These are phyloP conservation scores for Venturia aucupariae DNA, from an alignment of 2,329 filamentous ascomycete genomes.

Conservation along the genomic window DNA sequence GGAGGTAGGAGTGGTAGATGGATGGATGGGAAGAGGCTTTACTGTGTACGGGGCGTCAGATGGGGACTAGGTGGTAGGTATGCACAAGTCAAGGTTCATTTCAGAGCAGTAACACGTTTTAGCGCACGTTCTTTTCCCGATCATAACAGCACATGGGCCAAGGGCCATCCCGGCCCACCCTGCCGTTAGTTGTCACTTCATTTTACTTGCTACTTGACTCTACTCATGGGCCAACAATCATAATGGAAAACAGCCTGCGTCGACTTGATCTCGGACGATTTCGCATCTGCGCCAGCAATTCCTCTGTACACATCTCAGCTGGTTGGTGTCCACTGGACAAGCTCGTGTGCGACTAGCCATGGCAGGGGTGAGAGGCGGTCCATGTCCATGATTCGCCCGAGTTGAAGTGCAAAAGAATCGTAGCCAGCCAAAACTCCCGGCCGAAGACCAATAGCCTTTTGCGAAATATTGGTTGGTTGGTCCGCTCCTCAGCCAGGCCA, in stretches of 20 bases:
- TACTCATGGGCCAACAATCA: too few relatives aligned
- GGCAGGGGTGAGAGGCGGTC: background rate
- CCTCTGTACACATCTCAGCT: too few relatives aligned
- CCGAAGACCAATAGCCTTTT: background rate
- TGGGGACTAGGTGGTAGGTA: background rate
- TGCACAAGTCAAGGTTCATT: background rate
- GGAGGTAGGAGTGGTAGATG: background rate
- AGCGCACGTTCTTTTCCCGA: background rate
- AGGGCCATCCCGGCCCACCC: too few relatives aligned
- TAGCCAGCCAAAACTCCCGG: conserved; percentile 5
- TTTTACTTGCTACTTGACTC: too few relatives aligned
- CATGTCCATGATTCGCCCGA: background rate
- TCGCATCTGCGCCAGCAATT: too few relatives aligned
- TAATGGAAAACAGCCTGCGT: too few relatives aligned
- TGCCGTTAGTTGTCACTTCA: too few relatives aligned
- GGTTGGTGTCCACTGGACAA: too few relatives aligned
- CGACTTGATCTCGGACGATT: too few relatives aligned
- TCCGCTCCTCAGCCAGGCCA: background rate
- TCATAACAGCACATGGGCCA: too few relatives aligned
- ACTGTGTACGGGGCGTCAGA: background rate
- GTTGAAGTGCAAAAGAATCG: background rate
- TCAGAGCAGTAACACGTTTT: background rate
- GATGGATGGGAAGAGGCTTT: background rate
- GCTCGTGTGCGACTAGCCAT: background rate
- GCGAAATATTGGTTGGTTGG: background rate